Base-by-base conservation (phyloP, 192 early-diverging fungal genomes). In the Coemansia sp. region DNA sequence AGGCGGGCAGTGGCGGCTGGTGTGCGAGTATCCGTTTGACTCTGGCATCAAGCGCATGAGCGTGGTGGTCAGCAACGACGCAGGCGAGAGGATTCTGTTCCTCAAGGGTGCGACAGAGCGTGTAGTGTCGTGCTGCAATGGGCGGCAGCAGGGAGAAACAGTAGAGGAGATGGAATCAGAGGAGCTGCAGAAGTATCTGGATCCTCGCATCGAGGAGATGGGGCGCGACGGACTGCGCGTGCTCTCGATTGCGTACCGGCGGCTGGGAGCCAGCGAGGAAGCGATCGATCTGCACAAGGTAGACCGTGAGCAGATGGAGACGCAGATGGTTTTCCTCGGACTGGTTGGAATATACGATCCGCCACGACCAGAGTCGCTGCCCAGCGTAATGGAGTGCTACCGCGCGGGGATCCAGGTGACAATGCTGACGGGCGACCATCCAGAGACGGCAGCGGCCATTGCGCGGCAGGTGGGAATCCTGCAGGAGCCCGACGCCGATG, bases 381-480 rank as follows among this genome's bases (percentile, higher is more conserved):
- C 78, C 15, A 88, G 89, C 47, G 88, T 90, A 19, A 68, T 85
- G 66, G 87, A 87, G 62, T 96, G 96, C 68, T 91, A 95, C 62
- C 71, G 82, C n/a, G 95, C 96, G 12, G 96, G 96, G 39, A 95
- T 98, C 74, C 87, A 88, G 48, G 96, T 98, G 43, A 90, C 94
- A 54, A 98, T 98, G 95, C 86, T 98, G 56, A 98, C 96, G 4
- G 95, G 95, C 63, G 95, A 98, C 67, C 96, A 98, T 72, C 87
- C 93, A 6, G 86, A 89, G 36, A 97, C 95, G 3, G 96, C 96
- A 0, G 85, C 91, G 5, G 94, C 96, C 1, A 98, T 98, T 79
- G 94, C 95, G 11, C 87, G 88, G 48, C 87, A 98, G 68, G 85
- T 96, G 10, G 91, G 88, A 22, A 95, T 96, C 67, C 70, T 95